Conservation (phyloP, 108 stramenopile species). For the Aurantiochytrium sp. region DNA sequence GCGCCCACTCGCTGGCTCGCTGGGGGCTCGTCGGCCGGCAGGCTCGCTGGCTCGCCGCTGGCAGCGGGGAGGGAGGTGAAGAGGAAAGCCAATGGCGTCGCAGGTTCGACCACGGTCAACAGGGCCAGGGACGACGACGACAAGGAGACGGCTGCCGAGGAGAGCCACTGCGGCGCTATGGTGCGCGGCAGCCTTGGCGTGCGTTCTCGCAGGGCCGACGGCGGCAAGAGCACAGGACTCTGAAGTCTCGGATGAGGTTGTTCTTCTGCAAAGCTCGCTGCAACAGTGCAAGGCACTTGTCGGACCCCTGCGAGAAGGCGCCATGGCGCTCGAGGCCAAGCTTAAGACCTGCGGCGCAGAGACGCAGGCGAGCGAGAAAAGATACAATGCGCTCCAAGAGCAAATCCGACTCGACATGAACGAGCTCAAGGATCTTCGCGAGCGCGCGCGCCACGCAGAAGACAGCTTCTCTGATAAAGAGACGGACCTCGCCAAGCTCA, state of each 20-base stretch:
- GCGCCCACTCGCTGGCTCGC: no score
- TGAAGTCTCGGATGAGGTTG: background rate
- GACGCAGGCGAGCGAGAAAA: background rate
- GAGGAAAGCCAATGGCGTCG: no score
- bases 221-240: no score
- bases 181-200: no score
- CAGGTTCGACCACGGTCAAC: no score
- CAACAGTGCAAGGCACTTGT: background rate
- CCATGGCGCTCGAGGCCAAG: background rate
- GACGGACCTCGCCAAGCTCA: background rate
- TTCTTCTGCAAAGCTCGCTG: background rate
- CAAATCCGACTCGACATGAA: background rate
- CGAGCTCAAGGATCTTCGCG: background rate
- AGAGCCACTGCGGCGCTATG: no score
- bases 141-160: no score
- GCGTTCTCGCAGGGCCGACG: no score
- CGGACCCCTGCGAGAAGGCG: background rate
- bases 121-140: no score
- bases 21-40: no score
- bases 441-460: background rate
- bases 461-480: conserved; percentile 1
- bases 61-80: no score
- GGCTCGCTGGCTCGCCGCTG: no score
- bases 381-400: background rate
- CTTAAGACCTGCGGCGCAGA: background rate